Base-by-base conservation (phyloP, 163 green algal species). In the Chlamydomonas reinhardtii region DNA sequence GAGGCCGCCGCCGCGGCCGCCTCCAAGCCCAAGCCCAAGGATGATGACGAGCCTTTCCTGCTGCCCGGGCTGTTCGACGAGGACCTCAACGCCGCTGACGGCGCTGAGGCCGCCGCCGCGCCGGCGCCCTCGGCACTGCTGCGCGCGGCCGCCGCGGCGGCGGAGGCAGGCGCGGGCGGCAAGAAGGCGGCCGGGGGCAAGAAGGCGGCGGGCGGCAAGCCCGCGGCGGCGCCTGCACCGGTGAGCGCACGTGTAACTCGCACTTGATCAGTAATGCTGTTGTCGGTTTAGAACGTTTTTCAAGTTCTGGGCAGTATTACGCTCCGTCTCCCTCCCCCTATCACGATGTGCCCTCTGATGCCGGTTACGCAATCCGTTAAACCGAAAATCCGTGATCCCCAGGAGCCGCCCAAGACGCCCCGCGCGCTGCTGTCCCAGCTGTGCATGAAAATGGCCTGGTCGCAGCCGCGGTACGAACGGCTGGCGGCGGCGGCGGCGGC, bases 371-470 rank as follows among this genome's bases (percentile, higher is more conserved):
- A n/a, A n/a, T n/a, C n/a, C n/a, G n/a, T n/a, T n/a, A n/a, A n/a
- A n/a, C n/a, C n/a, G n/a, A n/a, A n/a, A n/a, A n/a, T n/a, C n/a
- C n/a, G n/a, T n/a, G n/a, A n/a, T n/a, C n/a, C 22, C 37, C 82
- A 82, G 72, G 82, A 82, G 72, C 34, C 37, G 4, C 61, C 72
- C 72, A 73, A 94, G 85, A 79, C 92, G 32, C 96, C 96, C 22
- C 97, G 97, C 76, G 92, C 96, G 32, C 80, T 98, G 74, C 92
- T 99, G 81, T 92, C 97, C 82, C 94, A 98, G 94, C 90, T 94
- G 76, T 99, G 97, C 91, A 93, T 97, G 82, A 93, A 94, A 66
- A 22, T 80, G 62, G 90, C 90, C n/a, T 95, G 90, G 95, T 75
- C 83, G n/a, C 89, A 94, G 35, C 96, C 97, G 5, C 91, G 90